Conservation (phyloP, 2,329 filamentous ascomycete genomes). For the Penicillium sp. region DNA sequence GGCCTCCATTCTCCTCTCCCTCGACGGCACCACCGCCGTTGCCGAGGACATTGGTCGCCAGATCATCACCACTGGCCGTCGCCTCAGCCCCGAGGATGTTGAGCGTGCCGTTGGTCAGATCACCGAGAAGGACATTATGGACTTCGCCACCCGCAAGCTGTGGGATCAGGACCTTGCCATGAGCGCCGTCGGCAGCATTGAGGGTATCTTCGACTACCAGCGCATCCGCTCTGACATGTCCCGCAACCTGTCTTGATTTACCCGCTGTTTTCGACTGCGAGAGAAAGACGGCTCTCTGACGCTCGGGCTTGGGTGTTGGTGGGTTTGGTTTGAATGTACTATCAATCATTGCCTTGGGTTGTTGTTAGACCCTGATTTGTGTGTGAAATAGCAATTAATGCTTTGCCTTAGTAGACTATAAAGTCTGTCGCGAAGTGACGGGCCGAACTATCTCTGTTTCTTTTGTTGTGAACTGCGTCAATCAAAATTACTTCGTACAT, state of each 20-base stretch:
- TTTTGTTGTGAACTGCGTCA: constrained; percentile 4
- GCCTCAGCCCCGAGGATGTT: constrained; percentile 88
- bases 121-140: constrained; percentile 95
- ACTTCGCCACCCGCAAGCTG: constrained; percentile 89
- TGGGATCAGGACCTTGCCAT: constrained; percentile 98
- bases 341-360: constrained; percentile 32
- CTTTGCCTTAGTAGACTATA: constrained; percentile 32
- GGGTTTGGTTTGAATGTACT: constrained; percentile 29
- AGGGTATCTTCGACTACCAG: constrained; percentile 65
- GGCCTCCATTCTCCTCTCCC: constrained; percentile 93
- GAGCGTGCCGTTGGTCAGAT: constrained; percentile 87
- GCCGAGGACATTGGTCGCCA: constrained; percentile 98
- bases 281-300: constrained; percentile 21
- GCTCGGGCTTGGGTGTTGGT: constrained; percentile 13
- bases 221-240: constrained; percentile 75
- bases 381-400: constrained; percentile 33
- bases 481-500: constrained; percentile 10
- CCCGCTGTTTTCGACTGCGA: constrained; percentile 16
- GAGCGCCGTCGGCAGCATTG: constrained; percentile 88
- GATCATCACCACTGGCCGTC: constrained; percentile 93
- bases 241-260: constrained; percentile 57
- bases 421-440: constrained; percentile 24
- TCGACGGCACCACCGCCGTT: constrained; percentile 94
- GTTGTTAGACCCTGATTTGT: constrained; percentile 28
- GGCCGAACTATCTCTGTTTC: constrained; percentile 26